Evolutionary conservation across 2,329 filamentous ascomycete genomes (phyloP), one percentile per base, ranked within the genome.

Genomic region (Aureobasidium sp.): DNA sequence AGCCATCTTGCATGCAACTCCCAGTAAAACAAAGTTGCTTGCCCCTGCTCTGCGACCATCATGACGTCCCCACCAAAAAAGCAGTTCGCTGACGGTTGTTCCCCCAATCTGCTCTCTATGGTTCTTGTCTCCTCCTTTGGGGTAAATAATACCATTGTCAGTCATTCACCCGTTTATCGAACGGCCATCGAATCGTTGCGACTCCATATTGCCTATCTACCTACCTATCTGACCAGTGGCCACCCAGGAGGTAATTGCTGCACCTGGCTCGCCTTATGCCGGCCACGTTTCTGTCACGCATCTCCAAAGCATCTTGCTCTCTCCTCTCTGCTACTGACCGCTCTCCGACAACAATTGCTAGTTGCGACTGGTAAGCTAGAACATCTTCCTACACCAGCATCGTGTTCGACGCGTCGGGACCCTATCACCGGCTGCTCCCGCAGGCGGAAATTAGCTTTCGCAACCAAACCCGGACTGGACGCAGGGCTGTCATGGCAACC

Each of bases 41-140:
- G 23, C 55, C 55, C 55, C 43, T 58, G 55, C 55, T 58, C 43
- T 21, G 15, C 51, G 51, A 55, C 51, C 51, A 46, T 58, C 42
- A 58, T 58, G 55, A 58, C 55, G 55, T 58, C 55, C 55, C 55
- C 43, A 47, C 53, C 40, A 40, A 46, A 57, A 45, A 49, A 58
- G 55, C 55, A 58, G 55, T 58, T 58, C 55, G 55, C 17, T 40
- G 42, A 33, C 54, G 42, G 54, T 57, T 58, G 35, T 33, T 58
- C 55, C 55, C 55, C 25, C 55, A 58, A 58, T 58, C 29, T 58
- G 25, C 23, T 27, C 19, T 51, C 29, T 47, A 25, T 15, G 27
- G 21, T 33, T 58, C 29, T 35, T 25, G 5, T 29, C 55, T 58
- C 7, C 55, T 58, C 15, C 25, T 58, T 49, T 29, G 19, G 55